Conservation (phyloP, 495 filamentous ascomycete genomes). For the Neurospora cerealis region DNA sequence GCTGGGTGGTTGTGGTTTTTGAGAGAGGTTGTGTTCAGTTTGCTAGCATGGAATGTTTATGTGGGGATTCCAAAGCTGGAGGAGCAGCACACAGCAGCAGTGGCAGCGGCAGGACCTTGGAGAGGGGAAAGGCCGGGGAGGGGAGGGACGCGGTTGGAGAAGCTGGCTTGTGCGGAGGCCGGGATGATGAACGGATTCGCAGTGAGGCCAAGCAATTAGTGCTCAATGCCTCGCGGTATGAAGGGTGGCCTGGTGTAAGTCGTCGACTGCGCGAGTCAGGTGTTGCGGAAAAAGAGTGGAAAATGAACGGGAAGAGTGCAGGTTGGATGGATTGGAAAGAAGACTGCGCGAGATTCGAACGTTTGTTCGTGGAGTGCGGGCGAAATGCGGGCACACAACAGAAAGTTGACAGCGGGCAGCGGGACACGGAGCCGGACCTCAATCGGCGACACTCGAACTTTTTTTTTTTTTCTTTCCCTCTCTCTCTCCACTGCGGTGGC, state of each 20-base stretch:
- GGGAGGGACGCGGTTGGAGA: background rate
- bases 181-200: background rate
- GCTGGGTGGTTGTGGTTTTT: background rate
- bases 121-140: background rate
- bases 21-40: background rate
- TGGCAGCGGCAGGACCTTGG: background rate
- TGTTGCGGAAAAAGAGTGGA: background rate
- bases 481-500: background rate
- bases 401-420: background rate
- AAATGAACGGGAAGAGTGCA: background rate
- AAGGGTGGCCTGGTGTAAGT: background rate
- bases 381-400: background rate
- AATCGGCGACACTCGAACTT: conserved; percentile 23
- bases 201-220: background rate
- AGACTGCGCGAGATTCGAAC: background rate
- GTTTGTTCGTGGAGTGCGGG: background rate
- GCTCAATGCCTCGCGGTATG: background rate
- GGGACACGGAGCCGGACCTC: conserved; percentile 14
- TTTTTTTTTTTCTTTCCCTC: conserved; percentile 9
- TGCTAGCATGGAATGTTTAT: background rate
- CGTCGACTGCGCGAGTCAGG: background rate
- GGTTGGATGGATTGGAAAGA: background rate
- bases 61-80: background rate
- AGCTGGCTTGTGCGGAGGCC: background rate
- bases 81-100: background rate